A percentile compares a stretch with the other conserved stretches of the same genome.
These are phyloP conservation scores for Inonotus obliquus DNA, from an alignment of 1,284 basidiomycete genomes.

Conservation along the genomic window DNA sequence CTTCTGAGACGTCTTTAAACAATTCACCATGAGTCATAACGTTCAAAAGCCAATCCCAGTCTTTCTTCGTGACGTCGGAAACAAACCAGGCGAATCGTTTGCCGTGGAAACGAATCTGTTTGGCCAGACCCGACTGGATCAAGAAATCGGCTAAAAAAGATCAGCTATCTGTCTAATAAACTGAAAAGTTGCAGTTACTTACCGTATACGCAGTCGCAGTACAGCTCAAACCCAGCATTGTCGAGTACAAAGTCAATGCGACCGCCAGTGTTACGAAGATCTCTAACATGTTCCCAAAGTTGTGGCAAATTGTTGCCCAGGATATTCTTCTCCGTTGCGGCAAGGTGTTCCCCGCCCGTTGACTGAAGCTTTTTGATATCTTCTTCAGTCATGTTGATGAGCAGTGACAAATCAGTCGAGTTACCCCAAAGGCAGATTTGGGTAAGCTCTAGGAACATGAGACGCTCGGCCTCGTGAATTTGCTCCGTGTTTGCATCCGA, in stretches of 20 bases:
- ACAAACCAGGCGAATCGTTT: constrained; percentile 93
- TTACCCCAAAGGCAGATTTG: constrained; percentile 98
- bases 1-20: constrained; percentile 77
- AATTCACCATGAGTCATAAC: constrained; percentile 85
- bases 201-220: constrained; percentile 96
- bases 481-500: constrained; percentile 40
- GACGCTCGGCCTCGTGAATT: constrained; percentile 75
- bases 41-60: constrained; percentile 94
- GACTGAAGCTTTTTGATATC: constrained; percentile 98
- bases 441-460: constrained; percentile 93
- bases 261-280: constrained; percentile 71
- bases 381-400: constrained; percentile 99
- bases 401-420: constrained; percentile 92
- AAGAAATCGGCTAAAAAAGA: constrained; percentile 70
- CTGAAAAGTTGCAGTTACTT: constrained; percentile 24
- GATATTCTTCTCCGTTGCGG: constrained; percentile 95
- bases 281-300: constrained; percentile 81
- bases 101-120: constrained; percentile 87
- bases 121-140: constrained; percentile 86
- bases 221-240: constrained; percentile 92
- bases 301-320: constrained; percentile 79
- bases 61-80: constrained; percentile 94
- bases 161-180: constrained; percentile 10
- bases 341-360: constrained; percentile 92
- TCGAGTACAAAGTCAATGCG: constrained; percentile 89